These are phyloP conservation scores for Wallemia ichthyophaga DNA, from an alignment of 1,284 basidiomycete genomes.

Conservation along the genomic window DNA sequence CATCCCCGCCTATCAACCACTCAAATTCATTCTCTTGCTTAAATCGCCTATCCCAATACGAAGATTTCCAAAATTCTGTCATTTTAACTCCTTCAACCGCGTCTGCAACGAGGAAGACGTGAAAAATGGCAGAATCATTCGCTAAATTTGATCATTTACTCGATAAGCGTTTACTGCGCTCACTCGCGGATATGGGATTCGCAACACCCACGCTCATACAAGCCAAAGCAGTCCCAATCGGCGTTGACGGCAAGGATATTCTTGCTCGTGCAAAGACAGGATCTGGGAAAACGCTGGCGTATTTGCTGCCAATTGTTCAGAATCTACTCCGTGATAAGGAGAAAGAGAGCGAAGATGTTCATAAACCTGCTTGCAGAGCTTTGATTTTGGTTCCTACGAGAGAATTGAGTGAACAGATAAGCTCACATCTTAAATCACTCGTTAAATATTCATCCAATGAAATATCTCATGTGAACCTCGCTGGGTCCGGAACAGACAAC, in stretches of 20 bases:
- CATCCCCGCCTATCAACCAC: background rate
- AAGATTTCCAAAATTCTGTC: background rate
- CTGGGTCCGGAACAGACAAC: slow-evolving; percentile 30
- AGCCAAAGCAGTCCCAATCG: slow-evolving; percentile 48
- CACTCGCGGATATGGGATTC: slow-evolving; percentile 50
- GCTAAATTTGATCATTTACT: slow-evolving; percentile 36
- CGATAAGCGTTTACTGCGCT: slow-evolving; percentile 38
- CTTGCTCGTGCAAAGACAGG: slow-evolving; percentile 81
- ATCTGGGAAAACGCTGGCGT: slow-evolving; percentile 89
- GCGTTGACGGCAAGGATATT: slow-evolving; percentile 68
- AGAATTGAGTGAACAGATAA: slow-evolving; percentile 75
- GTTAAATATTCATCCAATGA: slow-evolving; percentile 46
- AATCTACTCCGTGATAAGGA: slow-evolving; percentile 54
- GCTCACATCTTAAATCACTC: slow-evolving; percentile 33
- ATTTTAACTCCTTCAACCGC: background rate
- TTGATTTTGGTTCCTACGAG: slow-evolving; percentile 78
- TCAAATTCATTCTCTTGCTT: background rate
- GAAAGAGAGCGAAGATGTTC: slow-evolving; percentile 18
- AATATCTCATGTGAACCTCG: slow-evolving; percentile 45
- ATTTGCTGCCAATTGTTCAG: slow-evolving; percentile 68
- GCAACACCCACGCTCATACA: slow-evolving; percentile 56
- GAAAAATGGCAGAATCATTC: slow-evolving; percentile 19
- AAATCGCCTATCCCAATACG: background rate
- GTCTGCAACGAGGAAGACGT: background rate
- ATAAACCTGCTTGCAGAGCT: slow-evolving; percentile 14